Evolutionary conservation across 1,139 yeast species (phyloP).

Genomic region (Hemisphaericaspora xylofermentans): DNA sequence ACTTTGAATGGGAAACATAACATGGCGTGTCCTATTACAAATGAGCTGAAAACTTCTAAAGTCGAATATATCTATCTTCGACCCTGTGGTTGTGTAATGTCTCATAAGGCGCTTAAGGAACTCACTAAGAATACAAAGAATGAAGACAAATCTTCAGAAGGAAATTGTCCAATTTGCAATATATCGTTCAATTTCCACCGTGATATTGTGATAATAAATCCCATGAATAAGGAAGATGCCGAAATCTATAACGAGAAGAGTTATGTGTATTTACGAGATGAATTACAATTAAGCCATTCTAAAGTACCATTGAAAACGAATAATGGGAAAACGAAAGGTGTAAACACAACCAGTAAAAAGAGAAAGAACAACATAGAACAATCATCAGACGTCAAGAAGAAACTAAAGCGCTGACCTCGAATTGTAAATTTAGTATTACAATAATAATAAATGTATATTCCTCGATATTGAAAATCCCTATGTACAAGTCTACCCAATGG

Average conservation of each 20-base stretch:
- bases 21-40: constrained; percentile 54
- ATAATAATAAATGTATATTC: constrained; percentile 1
- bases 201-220: constrained; percentile 37
- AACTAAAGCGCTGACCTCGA: background rate
- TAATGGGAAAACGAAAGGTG: constrained; percentile 17
- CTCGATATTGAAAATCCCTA: background rate
- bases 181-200: constrained; percentile 19
- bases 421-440: background rate
- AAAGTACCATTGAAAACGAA: constrained; percentile 36
- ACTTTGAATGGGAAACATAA: constrained; percentile 17
- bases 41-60: constrained; percentile 21
- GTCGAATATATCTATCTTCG: constrained; percentile 32
- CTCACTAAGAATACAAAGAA: constrained; percentile 11
- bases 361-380: background rate
- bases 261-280: constrained; percentile 26
- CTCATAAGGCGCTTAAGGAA: constrained; percentile 23
- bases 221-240: constrained; percentile 16
- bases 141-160: background rate
- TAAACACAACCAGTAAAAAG: background rate
- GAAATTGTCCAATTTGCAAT: constrained; percentile 38
- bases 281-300: constrained; percentile 44
- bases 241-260: constrained; percentile 40
- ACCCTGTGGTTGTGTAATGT: constrained; percentile 43
- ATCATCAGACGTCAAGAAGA: background rate
- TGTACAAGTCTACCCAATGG: background rate